Conservation (phyloP, 2,329 filamentous ascomycete genomes). For the Atkinsonella texensis region DNA sequence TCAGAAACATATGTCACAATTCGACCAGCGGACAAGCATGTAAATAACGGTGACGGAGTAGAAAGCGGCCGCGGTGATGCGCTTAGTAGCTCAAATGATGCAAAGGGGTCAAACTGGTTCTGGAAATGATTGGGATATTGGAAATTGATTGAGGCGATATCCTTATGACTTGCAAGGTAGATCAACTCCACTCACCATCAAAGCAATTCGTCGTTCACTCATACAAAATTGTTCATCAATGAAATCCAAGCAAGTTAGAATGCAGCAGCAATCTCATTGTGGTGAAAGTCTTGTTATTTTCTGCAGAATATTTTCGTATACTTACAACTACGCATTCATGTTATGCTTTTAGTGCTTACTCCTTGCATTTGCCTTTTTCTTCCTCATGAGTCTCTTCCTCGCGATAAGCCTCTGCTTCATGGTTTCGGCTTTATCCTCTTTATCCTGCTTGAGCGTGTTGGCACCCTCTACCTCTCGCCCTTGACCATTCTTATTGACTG, state of each 20-base stretch:
- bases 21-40: conserved; percentile 15
- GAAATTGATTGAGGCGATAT: too few species aligned
- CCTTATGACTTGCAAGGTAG: too few species aligned
- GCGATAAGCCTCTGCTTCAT: conserved; percentile 67
- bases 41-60: conserved; percentile 9
- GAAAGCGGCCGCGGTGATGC: background rate
- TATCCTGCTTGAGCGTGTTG: conserved; percentile 20
- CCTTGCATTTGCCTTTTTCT: conserved; percentile 43
- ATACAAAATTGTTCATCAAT: background rate
- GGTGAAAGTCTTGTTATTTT: background rate
- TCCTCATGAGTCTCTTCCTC: conserved; percentile 69
- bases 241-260: background rate
- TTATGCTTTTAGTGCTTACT: conserved; percentile 7
- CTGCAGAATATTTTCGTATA: conserved; percentile 2
- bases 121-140: conserved; percentile 21
- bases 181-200: background rate
- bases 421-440: conserved; percentile 24
- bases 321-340: background rate
- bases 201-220: background rate
- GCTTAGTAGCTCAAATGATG: conserved; percentile 1
- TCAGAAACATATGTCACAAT: conserved; percentile 24
- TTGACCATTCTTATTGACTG: conserved; percentile 8
- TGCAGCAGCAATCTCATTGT: background rate
- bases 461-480: conserved; percentile 15
- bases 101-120: conserved; percentile 26